Evolutionary conservation across 306 rosid genomes (phyloP), one percentile per base, ranked within the genome.

Genomic region (Sicyos baderoa): DNA sequence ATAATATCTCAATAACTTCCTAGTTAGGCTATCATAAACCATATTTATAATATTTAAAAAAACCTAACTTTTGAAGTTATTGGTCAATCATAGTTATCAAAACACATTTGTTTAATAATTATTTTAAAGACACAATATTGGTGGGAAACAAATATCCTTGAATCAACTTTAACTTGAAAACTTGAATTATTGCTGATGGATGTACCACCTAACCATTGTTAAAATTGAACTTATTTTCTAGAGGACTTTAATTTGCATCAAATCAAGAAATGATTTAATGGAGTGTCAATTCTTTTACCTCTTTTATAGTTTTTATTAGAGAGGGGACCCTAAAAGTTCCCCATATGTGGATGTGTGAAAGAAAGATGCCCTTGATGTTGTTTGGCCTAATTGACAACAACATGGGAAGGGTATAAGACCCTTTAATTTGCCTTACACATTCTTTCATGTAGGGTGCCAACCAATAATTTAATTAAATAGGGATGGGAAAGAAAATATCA

Each of bases 281-380:
- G 50, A 62, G 50, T 40, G 68, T 62, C 68, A 40, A 62, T 37
- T 40, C 27, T 6, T 2, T 37, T 40, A 4, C 68, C 27, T 18
- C 2, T 17, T 60, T 29, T 23, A 32, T 29, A 60, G 49, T 5
- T 37, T 53, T 40, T 16, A 62, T 40, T 37, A 62, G 68, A 40
- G 68, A 62, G 50, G 42, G 68, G 68, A 62, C 68, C 68, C 68
- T 50, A 62, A 62, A 62, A 18, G 15, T 62, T 40, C 8, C 5
- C 51, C 22, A 37, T 62, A 62, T 40, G 10, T 37, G 9, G 51
- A 62, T 37, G 10, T 9, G n/a, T 62, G 68, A 37, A 60, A 32
- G 51, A 18, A 62, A 40, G 68, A 40, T 62, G 68, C 29, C 12
- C 4, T n/a, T 18, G 9, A 60, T 61, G 50, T 23, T 61, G 67